Evolutionary conservation across 352 stramenopile species (phyloP), one percentile per base, ranked within the genome.

Genomic region (Phytophthora uliginosa): DNA sequence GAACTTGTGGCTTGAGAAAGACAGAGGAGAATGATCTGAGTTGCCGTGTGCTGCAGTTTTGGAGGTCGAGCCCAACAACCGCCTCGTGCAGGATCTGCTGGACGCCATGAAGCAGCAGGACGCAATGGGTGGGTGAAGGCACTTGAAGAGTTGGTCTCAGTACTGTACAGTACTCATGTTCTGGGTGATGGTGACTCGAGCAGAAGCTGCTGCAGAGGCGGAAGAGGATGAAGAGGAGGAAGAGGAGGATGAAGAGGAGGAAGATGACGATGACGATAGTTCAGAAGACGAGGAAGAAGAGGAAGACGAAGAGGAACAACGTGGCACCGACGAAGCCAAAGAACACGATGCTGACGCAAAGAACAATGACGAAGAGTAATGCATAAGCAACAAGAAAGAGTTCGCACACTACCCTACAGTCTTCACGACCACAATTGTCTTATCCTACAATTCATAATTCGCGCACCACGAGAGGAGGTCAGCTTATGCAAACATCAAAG

Each of bases 11-110:
- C 13, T 33, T 7, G 22, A 31, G 7, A 17, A n/a, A 15, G 36
- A 38, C 40, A 36, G 8, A 20, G 18, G 24, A 18, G 13, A 22
- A 18, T 20, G 55, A 12, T 36, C 9, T 67, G 50, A 57, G 18
- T 62, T 48, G 33, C 22, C 65, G 38, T 42, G 22, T 24, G 18
- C 12, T 66, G 15, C 20, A 94, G 87, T 94, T 63, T 48, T 94
- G 52, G 64, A 77, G 15, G 48, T 76, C 12, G 87, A 94, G 66
- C 85, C 85, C n/a, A 56, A 81, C 7, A 93, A 94, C 57, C 56
- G 73, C 7, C 80, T 95, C 17, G 87, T 95, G 38, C 74, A 80
- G 47, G 87, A 95, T 65, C 63, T 95, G 8, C 31, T 95, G 26
- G 74, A 52, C 3, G 85, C 84, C 12, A 81, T 95, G 77, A 88